Evolutionary conservation across 2,329 filamentous ascomycete genomes (phyloP).

Genomic region (Nannizzia gypsea): DNA sequence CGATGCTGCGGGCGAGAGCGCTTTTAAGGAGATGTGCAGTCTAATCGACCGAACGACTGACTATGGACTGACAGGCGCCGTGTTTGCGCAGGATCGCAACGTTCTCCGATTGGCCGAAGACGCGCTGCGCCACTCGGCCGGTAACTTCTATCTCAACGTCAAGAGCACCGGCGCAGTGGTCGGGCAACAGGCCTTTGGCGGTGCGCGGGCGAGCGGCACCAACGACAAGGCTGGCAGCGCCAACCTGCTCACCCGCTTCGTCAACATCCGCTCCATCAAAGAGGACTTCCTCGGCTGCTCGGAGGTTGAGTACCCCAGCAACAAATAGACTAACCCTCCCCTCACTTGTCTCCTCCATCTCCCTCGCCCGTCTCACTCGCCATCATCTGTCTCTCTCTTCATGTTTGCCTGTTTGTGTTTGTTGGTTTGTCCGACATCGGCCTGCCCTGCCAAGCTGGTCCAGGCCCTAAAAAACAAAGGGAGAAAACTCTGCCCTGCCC

Average conservation of each 20-base stretch:
- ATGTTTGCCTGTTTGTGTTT: not conserved
- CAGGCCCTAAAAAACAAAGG: not conserved
- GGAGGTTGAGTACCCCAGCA: slow-evolving; percentile 59
- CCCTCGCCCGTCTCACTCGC: no score
- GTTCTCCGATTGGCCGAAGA: slow-evolving; percentile 28
- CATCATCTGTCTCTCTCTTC: not conserved
- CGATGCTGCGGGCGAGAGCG: slow-evolving; percentile 47
- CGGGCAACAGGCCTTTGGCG: slow-evolving; percentile 61
- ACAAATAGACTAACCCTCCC: slow-evolving; percentile 36
- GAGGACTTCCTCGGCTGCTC: slow-evolving; percentile 58
- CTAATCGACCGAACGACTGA: slow-evolving; percentile 32
- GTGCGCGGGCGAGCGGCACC: slow-evolving; percentile 55
- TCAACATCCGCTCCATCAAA: slow-evolving; percentile 57
- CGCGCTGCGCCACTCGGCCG: slow-evolving; percentile 27
- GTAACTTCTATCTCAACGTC: slow-evolving; percentile 36
- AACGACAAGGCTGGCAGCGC: slow-evolving; percentile 62
- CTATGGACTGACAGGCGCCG: slow-evolving; percentile 35
- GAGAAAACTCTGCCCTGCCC: not conserved
- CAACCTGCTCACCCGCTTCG: slow-evolving; percentile 53
- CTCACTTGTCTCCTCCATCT: no score
- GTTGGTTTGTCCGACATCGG: not conserved
- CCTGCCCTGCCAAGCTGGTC: not conserved
- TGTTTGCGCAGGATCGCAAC: slow-evolving; percentile 31
- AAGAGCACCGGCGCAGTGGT: slow-evolving; percentile 57
- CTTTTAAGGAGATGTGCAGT: slow-evolving; percentile 48